Evolutionary conservation across 2,329 filamentous ascomycete species (phyloP).

Genomic region (Ramularia endophylla): DNA sequence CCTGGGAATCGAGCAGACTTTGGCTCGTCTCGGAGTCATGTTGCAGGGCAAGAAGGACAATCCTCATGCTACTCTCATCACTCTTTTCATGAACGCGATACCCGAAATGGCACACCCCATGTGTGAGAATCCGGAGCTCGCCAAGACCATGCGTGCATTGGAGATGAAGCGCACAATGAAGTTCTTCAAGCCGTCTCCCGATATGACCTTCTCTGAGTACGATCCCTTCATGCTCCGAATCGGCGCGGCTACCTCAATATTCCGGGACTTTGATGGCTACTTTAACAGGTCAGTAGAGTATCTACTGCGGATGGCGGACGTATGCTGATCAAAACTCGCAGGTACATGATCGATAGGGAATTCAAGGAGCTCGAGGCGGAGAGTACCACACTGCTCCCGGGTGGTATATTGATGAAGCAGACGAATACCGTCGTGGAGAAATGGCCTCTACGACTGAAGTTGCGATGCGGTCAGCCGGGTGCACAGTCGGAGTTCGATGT

Average conservation of each 20-base stretch:
- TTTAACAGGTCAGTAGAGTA: neutral
- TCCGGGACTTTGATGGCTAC: neutral
- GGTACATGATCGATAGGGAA: too few species aligned
- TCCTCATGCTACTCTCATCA: conserved; percentile 37
- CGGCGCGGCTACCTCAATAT: neutral
- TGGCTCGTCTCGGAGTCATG: conserved; percentile 29
- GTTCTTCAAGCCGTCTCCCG: neutral
- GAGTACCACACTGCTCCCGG: too few species aligned
- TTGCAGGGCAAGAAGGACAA: conserved; percentile 32
- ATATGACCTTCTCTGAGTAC: too few species aligned
- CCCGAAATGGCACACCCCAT: neutral
- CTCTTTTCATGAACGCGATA: conserved; percentile 38
- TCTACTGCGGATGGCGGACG: neutral
- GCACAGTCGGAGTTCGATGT: conserved; percentile 14
- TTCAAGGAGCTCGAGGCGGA: too few species aligned
- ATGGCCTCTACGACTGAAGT: conserved; percentile 13
- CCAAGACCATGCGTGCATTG: neutral
- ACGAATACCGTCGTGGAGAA: conserved; percentile 16
- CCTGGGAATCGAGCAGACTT: conserved; percentile 24
- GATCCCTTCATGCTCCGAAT: neutral
- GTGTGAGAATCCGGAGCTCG: neutral
- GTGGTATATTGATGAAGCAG: conserved; percentile 10
- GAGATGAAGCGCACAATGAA: neutral
- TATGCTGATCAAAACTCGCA: neutral
- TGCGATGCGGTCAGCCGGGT: conserved; percentile 3